phyloP scores from a whole-genome alignment of 2,329 filamentous ascomycete genomes.

The Zymoseptoria crescenta region DNA sequence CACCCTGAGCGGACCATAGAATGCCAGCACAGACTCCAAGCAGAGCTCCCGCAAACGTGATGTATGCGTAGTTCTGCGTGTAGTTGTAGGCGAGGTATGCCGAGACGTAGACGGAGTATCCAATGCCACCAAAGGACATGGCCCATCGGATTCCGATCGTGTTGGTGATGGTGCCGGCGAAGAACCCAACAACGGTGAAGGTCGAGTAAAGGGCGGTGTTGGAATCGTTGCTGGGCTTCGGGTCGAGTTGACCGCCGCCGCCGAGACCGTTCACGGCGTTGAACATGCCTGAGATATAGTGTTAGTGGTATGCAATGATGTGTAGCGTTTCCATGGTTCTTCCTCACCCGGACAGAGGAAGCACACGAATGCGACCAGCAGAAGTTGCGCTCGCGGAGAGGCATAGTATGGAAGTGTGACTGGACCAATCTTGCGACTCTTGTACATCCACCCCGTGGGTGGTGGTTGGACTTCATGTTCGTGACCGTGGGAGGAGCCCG shows the following conservation, averaged over 20 bases:
- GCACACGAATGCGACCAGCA: conserved; percentile 45
- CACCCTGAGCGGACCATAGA: conserved; percentile 74
- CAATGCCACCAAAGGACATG: conserved; percentile 63
- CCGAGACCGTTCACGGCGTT: conserved; percentile 46
- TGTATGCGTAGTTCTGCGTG: conserved; percentile 59
- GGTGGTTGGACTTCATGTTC: not conserved
- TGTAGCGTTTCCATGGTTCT: not conserved
- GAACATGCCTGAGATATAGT: conserved; percentile 37
- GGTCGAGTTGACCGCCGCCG: conserved; percentile 41
- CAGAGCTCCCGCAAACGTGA: conserved; percentile 67
- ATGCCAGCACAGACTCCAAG: conserved; percentile 72
- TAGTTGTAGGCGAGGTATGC: conserved; percentile 65
- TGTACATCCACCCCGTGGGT: conserved; percentile 44
- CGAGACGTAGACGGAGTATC: conserved; percentile 67
- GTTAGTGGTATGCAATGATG: not conserved
- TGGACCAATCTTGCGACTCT: conserved; percentile 33
- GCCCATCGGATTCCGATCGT: conserved; percentile 62
- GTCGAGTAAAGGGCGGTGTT: conserved; percentile 66
- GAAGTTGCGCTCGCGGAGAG: conserved; percentile 41
- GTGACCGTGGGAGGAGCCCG: not conserved
- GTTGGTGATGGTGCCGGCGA: conserved; percentile 67
- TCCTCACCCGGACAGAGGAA: conserved; percentile 43
- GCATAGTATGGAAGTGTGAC: conserved; percentile 42
- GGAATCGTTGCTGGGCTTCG: conserved; percentile 52
- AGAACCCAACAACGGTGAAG: conserved; percentile 59